phyloP scores from a whole-genome alignment of 768 basidiomycete genomes.

The Suillus paluster region DNA sequence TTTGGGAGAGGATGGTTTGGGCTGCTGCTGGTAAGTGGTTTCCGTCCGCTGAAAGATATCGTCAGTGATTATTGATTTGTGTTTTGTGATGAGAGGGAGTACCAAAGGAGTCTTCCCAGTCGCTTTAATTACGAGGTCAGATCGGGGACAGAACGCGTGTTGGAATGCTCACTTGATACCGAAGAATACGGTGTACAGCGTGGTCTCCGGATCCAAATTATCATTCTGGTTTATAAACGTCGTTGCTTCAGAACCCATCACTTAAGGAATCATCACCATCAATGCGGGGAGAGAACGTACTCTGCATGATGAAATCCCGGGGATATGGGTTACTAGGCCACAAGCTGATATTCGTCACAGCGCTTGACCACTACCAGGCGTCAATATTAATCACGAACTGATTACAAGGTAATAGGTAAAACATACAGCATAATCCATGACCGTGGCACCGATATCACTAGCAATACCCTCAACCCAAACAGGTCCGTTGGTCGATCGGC shows the following conservation, averaged over 20 bases:
- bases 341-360: constrained; percentile 49
- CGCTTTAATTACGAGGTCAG: constrained; percentile 32
- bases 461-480: constrained; percentile 57
- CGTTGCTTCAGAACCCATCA: constrained; percentile 33
- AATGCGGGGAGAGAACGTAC: constrained; percentile 21
- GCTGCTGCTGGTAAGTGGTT: constrained; percentile 52
- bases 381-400: background rate
- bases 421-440: constrained; percentile 57
- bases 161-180: constrained; percentile 52
- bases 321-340: constrained; percentile 55
- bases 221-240: constrained; percentile 51
- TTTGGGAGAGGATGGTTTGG: constrained; percentile 46
- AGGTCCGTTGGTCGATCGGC: constrained; percentile 53
- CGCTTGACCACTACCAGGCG: constrained; percentile 37
- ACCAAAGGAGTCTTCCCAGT: constrained; percentile 49
- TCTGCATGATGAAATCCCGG: constrained; percentile 54
- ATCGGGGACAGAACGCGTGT: background rate
- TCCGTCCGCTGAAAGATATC: constrained; percentile 43
- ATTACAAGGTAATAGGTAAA: background rate
- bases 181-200: constrained; percentile 56
- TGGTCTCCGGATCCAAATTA: constrained; percentile 47
- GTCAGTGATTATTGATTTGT: background rate
- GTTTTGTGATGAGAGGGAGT: constrained; percentile 9
- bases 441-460: constrained; percentile 38
- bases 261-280: background rate